Evolutionary conservation across 2,329 filamentous ascomycete species (phyloP), one percentile per base, ranked within the genome.

Genomic region (Metarhizium guizhouense): DNA sequence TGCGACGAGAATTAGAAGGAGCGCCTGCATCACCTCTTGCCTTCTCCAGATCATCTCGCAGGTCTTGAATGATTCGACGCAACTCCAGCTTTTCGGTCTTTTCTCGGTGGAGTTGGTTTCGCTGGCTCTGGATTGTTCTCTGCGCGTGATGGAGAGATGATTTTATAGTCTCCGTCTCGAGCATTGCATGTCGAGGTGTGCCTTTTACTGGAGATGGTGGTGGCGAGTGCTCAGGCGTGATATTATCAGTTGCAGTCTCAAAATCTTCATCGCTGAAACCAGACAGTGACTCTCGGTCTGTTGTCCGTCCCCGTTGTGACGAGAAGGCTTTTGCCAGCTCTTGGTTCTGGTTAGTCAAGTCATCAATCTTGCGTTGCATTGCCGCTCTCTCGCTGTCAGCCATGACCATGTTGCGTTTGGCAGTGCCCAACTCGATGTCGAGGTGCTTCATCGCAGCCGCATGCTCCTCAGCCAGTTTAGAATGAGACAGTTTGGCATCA

Each of bases 81-180:
- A 97, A 82, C 72, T 99, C 94, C 32, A 97, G 82, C 77, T 96
- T 99, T 71, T 99, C 94, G 0, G 93, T 96, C 84, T 97, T 99
- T 71, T 99, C 94, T 38, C 94, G 88, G 70, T 99, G 93, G 50
- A 97, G 88, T 65, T 92, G 95, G 69, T 88, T 91, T 72, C 95
- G 91, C 63, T 97, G 82, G 65, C 90, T 95, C 69, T 97, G 93
- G 57, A 99, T 96, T 74, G 95, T 96, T 56, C 93, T 85, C 70
- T 97, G 94, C 43, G 94, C 93, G 69, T 99, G 94, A 62, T 91
- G 87, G 32, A 97, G 80, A 30, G 93, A 96, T 54, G 92, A 95
- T 74, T 94, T 95, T 62, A 99, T 76, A 0, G 94, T 99, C 74
- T 99, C 94, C 0, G 90, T 87, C 71, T 99, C 94, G n/a, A 99